phyloP scores from a whole-genome alignment of 768 basidiomycete genomes.

The Boletus insuetus region DNA sequence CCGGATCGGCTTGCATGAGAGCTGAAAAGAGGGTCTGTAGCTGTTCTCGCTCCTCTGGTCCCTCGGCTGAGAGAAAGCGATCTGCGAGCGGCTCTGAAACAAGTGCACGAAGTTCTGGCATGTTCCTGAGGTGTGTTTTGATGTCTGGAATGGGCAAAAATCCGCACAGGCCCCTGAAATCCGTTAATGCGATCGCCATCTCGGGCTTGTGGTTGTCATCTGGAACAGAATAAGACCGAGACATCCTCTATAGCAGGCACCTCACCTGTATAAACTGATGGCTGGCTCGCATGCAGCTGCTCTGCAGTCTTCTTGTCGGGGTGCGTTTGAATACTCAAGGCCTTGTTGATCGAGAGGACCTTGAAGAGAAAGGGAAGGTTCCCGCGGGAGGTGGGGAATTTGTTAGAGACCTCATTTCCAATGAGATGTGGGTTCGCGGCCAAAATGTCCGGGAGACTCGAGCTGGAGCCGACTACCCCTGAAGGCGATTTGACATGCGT shows the following conservation, averaged over 20 bases:
- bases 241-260: not conserved
- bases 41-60: constrained; percentile 39
- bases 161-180: constrained; percentile 88
- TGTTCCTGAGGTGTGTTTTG: constrained; percentile 57
- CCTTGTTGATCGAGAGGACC: constrained; percentile 85
- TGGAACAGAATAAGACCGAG: constrained; percentile 28
- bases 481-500: constrained; percentile 83
- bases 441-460: constrained; percentile 58
- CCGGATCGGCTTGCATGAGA: constrained; percentile 76
- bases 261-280: constrained; percentile 89
- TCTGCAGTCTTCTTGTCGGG: constrained; percentile 84
- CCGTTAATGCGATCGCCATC: constrained; percentile 95
- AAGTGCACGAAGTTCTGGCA: constrained; percentile 75
- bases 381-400: constrained; percentile 55
- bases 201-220: constrained; percentile 99
- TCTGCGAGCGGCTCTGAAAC: constrained; percentile 56
- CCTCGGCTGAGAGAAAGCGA: constrained; percentile 46
- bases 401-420: constrained; percentile 51
- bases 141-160: constrained; percentile 82
- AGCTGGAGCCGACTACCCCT: constrained; percentile 44
- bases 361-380: constrained; percentile 93
- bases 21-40: constrained; percentile 78
- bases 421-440: constrained; percentile 66
- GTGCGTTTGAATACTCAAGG: constrained; percentile 89
- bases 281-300: constrained; percentile 60